Base-by-base conservation (phyloP, 495 filamentous ascomycete genomes). In the Aspergillus mulundensis region DNA sequence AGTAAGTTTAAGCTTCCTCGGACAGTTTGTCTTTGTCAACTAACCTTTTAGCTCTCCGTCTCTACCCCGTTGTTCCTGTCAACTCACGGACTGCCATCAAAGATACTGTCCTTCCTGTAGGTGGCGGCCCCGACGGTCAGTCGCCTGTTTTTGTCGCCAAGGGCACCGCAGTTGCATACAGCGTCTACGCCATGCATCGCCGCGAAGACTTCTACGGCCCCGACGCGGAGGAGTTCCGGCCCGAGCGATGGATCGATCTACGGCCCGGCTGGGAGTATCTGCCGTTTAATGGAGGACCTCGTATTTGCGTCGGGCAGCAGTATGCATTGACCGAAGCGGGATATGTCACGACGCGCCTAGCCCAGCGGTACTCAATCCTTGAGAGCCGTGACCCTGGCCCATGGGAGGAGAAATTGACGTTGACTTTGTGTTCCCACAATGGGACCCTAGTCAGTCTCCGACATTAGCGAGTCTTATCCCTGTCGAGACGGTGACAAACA, bases 241-340 rank as follows among this genome's bases (percentile, higher is more conserved):
- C 87, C 0, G 86, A 90, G 46, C 73, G 87, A 7, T 93, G 89
- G 89, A 78, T 77, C 16, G 63, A 64, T 43, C 34, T 49, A 1
- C 65, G 64, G 23, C 46, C 57, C 50, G 63, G 70, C 30, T 88
- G 85, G 85, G 82, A 84, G 53, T 90, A 85, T 70, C 72, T 90
- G 25, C 85, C 85, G 7, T 90, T 90, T 70, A 88, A 87, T 62
- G 84, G 84, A 36, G 86, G 89, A 0, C 87, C 88, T 39, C 75
- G 90, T 36, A 90, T 93, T 54, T 95, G 90, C 68, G 80, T 93
- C 57, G 90, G 90, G 3, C 89, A 81, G 56, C 79, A 81, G 69
- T 78, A 75, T 45, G 87, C 87, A 16, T 73, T 91, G 39, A 88
- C 87, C 5, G 87, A 90, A 74, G 87, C 86, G 57, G 76, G 71